Conservation (phyloP, 2,329 filamentous ascomycete genomes). For the Calonectria hongkongensis region DNA sequence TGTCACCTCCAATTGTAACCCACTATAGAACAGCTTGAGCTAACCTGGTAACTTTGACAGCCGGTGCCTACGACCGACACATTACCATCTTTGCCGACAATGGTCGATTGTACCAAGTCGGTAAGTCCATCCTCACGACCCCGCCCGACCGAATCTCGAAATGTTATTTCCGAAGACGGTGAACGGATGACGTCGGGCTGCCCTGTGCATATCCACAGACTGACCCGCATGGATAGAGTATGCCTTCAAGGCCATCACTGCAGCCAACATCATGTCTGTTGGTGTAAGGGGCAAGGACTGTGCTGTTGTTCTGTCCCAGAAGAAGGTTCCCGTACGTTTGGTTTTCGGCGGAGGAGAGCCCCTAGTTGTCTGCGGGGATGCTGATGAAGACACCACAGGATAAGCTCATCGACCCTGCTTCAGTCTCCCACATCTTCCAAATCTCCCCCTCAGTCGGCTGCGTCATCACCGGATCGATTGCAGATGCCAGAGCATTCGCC, state of each 20-base stretch:
- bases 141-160: constrained; percentile 35
- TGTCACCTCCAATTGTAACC: constrained; percentile 38
- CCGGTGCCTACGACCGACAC: constrained; percentile 95
- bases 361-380: constrained; percentile 26
- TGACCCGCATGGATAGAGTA: constrained; percentile 81
- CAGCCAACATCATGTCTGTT: constrained; percentile 98
- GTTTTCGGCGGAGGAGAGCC: not conserved
- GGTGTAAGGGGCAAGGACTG: constrained; percentile 97
- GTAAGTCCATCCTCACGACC: constrained; percentile 72
- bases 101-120: constrained; percentile 99
- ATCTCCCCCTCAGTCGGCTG: constrained; percentile 97
- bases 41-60: constrained; percentile 56
- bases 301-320: constrained; percentile 97
- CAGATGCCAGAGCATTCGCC: constrained; percentile 94
- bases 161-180: constrained; percentile 43
- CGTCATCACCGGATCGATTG: constrained; percentile 99
- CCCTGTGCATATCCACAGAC: constrained; percentile 35
- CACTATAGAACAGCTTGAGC: constrained; percentile 46
- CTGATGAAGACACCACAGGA: constrained; percentile 76
- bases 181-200: constrained; percentile 37
- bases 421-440: constrained; percentile 97
- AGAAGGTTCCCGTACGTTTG: constrained; percentile 95
- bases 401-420: constrained; percentile 98
- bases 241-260: constrained; percentile 99
- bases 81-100: constrained; percentile 99